These are phyloP conservation scores for Tulasnella sp. DNA, from an alignment of 768 basidiomycete species.

Conservation along the genomic window DNA sequence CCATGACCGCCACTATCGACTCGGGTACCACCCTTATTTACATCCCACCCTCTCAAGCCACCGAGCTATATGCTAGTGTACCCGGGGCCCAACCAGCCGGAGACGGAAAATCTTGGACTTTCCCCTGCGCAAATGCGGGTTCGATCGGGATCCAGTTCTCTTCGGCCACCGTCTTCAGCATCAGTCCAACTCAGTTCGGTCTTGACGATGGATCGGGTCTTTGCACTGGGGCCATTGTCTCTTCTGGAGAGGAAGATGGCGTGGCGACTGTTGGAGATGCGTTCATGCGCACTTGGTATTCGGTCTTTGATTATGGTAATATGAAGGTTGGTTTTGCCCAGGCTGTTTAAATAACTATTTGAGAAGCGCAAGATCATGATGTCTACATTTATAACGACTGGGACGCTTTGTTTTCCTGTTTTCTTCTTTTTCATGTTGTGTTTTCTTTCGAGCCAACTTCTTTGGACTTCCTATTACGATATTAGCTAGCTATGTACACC, in stretches of 20 bases:
- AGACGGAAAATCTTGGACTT: not conserved
- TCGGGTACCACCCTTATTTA: not conserved
- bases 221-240: not conserved
- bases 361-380: no score
- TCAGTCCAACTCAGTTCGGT: not conserved
- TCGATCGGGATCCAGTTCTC: not conserved
- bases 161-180: not conserved
- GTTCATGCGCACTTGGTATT: not conserved
- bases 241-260: not conserved
- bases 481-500: no score
- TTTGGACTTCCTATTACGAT: no score
- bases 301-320: not conserved
- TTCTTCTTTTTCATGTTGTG: no score
- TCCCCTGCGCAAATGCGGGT: not conserved
- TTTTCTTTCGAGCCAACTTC: no score
- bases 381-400: no score
- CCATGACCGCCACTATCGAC: not conserved
- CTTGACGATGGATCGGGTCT: not conserved
- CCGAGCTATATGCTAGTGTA: not conserved
- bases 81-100: not conserved
- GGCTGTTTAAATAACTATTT: not conserved
- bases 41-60: not conserved
- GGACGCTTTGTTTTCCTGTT: no score
- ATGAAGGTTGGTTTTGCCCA: not conserved
- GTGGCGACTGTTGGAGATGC: not conserved